Evolutionary conservation across 2,329 filamentous ascomycete genomes (phyloP).

Genomic region (Trichoderma harzianum): DNA sequence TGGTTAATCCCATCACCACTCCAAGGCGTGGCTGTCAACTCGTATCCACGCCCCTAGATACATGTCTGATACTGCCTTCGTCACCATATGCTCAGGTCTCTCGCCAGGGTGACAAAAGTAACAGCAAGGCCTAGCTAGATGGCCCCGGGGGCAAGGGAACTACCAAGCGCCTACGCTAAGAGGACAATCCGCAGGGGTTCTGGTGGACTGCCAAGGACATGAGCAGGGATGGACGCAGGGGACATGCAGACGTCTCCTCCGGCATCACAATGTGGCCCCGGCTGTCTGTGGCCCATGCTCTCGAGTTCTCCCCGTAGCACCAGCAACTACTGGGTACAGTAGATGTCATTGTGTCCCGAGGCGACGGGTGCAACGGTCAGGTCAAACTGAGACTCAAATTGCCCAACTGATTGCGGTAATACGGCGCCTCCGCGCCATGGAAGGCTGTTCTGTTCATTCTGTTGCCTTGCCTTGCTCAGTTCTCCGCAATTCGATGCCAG

Average conservation of each 20-base stretch:
- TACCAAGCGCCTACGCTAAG: slow-evolving; percentile 12
- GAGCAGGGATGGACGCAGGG: slow-evolving; percentile 13
- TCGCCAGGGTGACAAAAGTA: slow-evolving; percentile 12
- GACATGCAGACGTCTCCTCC: slow-evolving; percentile 11
- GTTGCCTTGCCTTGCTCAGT: not conserved
- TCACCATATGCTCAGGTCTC: not conserved
- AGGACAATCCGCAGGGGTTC: slow-evolving; percentile 8
- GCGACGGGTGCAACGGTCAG: slow-evolving; percentile 14
- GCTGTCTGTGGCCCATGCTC: slow-evolving; percentile 4
- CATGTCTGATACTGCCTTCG: not conserved
- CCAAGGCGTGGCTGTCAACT: slow-evolving; percentile 12
- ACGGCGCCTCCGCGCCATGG: not conserved
- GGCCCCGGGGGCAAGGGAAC: not conserved
- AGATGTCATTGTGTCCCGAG: slow-evolving; percentile 14
- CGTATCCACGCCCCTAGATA: slow-evolving; percentile 15
- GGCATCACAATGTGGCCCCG: not conserved
- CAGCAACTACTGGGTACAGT: too few species aligned
- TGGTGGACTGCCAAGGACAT: slow-evolving; percentile 8
- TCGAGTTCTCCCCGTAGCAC: slow-evolving; percentile 6
- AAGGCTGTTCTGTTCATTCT: not conserved
- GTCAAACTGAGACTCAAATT: slow-evolving; percentile 11
- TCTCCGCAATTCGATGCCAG: not conserved
- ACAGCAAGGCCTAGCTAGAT: not conserved
- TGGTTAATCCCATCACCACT: slow-evolving; percentile 4
- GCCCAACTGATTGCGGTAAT: not conserved